Evolutionary conservation across 371 early-diverging fungal genomes (phyloP), one percentile per base, ranked within the genome.

Genomic region (Mortierella polycephala): DNA sequence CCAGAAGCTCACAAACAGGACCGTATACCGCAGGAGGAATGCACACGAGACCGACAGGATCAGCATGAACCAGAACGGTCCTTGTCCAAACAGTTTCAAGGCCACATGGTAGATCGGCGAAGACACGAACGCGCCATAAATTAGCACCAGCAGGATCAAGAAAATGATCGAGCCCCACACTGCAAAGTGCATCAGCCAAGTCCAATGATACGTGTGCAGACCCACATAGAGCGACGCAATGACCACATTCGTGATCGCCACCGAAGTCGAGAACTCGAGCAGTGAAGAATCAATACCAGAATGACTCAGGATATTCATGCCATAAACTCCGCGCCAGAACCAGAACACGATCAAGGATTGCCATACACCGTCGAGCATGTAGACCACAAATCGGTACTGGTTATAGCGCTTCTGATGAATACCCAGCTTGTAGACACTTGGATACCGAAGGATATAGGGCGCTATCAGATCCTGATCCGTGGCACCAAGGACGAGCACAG

Each of bases 161-260:
- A 88, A 63, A 0, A 83, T 21, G 46, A 91, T 75, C 57, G 87
- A 88, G 16, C 84, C 60, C 41, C 74, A 75, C 37, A 89, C 82
- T 51, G 83, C 82, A 13, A 88, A 66, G 53, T 76, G 65, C 59
- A 86, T 86, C 60, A 92, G 74, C 89, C 90, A 94, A 1, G 90
- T 91, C 94, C 95, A 95, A 64, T 89, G 87, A 49, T 86, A 88
- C 0, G 93, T 89, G 68, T 91, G 91, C 62, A 93, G 84, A 1
- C 86, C 91, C 37, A 92, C 88, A 71, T 89, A 88, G 1, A 94
- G 57, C 60, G 93, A 95, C 47, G 93, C 93, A 9, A 90, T 83
- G 1, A 92, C 73, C 21, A 95, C 88, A 2, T 85, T 85, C 1
- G 88, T 83, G 37, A 90, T 67, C 7, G 89, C 90, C 5, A 91